phyloP scores from a whole-genome alignment of 352 stramenopile species.

The Pythium apleroticum region DNA sequence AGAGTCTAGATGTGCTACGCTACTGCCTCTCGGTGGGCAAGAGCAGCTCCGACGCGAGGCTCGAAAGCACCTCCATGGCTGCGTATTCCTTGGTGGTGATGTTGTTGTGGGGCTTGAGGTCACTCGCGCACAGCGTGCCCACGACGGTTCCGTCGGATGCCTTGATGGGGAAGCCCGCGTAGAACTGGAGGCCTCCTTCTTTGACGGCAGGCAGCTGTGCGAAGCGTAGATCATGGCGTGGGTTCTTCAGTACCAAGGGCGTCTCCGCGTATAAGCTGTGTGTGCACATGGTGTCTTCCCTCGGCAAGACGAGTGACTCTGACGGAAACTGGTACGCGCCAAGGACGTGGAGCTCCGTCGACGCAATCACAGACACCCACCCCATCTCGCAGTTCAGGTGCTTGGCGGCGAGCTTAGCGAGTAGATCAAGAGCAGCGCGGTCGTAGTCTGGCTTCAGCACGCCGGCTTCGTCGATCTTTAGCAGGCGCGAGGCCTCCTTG shows the following conservation, averaged over 20 bases:
- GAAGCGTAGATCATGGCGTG: conserved; percentile 56
- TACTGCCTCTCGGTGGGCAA: not conserved
- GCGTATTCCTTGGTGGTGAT: conserved; percentile 67
- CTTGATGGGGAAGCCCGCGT: conserved; percentile 53
- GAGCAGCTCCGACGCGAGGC: conserved; percentile 44
- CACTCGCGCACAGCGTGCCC: conserved; percentile 39
- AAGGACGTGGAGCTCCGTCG: conserved; percentile 39
- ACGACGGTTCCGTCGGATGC: conserved; percentile 43
- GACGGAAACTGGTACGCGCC: conserved; percentile 43
- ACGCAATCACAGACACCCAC: conserved; percentile 52
- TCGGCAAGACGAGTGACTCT: conserved; percentile 28
- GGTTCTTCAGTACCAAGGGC: conserved; percentile 59
- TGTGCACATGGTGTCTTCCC: conserved; percentile 52
- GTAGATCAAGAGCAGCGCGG: conserved; percentile 43
- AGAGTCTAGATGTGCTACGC: no score
- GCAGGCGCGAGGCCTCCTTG: conserved; percentile 41
- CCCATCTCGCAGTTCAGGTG: conserved; percentile 49
- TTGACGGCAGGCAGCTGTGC: conserved; percentile 39
- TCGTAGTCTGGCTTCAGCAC: conserved; percentile 43
- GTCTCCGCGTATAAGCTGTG: conserved; percentile 60
- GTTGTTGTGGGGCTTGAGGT: conserved; percentile 44
- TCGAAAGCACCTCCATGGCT: conserved; percentile 54
- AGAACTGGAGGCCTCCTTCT: conserved; percentile 54
- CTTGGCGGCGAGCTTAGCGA: conserved; percentile 49
- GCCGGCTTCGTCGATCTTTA: conserved; percentile 42